A percentile compares a stretch with the other conserved stretches of the same genome.
These are phyloP conservation scores for Bipolaris zeicola DNA, from an alignment of 2,329 filamentous ascomycete species.

Conservation along the genomic window DNA sequence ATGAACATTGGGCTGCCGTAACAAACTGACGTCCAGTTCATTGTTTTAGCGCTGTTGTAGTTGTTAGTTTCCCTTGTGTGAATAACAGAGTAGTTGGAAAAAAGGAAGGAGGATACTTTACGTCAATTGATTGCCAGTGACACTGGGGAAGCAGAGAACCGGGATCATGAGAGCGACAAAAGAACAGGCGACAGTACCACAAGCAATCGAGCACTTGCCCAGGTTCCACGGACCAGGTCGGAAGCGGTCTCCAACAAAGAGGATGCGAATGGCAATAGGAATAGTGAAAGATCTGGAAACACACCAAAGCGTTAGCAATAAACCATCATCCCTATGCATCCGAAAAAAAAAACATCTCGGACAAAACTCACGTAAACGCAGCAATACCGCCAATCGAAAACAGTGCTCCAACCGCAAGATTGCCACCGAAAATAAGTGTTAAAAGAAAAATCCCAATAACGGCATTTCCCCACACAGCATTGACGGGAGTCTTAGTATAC, in stretches of 20 bases:
- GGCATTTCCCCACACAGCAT: slow-evolving; percentile 71
- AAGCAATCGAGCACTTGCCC: slow-evolving; percentile 62
- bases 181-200: slow-evolving; percentile 61
- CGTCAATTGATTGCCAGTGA: slow-evolving; percentile 58
- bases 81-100: background rate
- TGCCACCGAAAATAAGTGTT: slow-evolving; percentile 69
- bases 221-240: slow-evolving; percentile 72
- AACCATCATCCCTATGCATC: no score
- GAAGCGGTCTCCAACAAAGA: slow-evolving; percentile 67
- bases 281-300: slow-evolving; percentile 55
- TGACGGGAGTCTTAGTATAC: slow-evolving; percentile 68
- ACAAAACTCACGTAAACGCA: slow-evolving; percentile 59
- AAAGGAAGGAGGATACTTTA: slow-evolving; percentile 29
- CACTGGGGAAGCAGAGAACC: slow-evolving; percentile 68
- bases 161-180: slow-evolving; percentile 72
- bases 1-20: slow-evolving; percentile 68
- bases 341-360: no score
- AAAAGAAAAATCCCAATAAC: slow-evolving; percentile 64
- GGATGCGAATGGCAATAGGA: slow-evolving; percentile 64
- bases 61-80: slow-evolving; percentile 15
- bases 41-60: slow-evolving; percentile 50
- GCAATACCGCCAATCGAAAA: slow-evolving; percentile 74
- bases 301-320: background rate
- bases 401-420: slow-evolving; percentile 67
- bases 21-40: slow-evolving; percentile 74